Evolutionary conservation across 495 filamentous ascomycete genomes (phyloP).

Genomic region (Cryomyces minteri): DNA sequence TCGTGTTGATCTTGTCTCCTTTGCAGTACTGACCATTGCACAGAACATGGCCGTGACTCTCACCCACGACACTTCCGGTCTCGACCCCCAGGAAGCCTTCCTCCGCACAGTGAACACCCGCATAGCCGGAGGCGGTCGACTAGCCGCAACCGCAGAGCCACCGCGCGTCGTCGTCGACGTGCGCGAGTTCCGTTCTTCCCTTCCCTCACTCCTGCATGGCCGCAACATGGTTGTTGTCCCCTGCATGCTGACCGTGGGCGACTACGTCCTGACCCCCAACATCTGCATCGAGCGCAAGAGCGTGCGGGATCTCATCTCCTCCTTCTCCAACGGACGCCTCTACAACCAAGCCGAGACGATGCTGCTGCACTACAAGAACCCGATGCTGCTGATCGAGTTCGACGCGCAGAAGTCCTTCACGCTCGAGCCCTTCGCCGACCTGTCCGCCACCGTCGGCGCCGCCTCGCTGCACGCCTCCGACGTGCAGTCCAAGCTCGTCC

Average conservation of each 20-base stretch:
- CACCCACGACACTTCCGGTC: constrained; percentile 46
- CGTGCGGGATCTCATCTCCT: constrained; percentile 74
- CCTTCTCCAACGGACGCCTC: constrained; percentile 76
- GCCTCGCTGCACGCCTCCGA: constrained; percentile 40
- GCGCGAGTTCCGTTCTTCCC: constrained; percentile 82
- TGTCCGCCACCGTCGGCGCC: constrained; percentile 43
- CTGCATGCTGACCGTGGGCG: constrained; percentile 89
- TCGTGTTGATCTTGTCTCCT: too few species aligned
- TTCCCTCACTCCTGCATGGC: constrained; percentile 82
- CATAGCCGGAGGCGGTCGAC: constrained; percentile 80
- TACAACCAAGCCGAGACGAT: constrained; percentile 89
- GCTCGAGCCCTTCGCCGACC: constrained; percentile 76
- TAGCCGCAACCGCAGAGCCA: constrained; percentile 79
- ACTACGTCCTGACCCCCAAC: constrained; percentile 79
- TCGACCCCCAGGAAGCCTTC: constrained; percentile 81
- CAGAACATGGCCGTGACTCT: constrained; percentile 71
- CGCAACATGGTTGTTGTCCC: constrained; percentile 71
- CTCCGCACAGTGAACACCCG: constrained; percentile 90
- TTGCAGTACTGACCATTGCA: too few species aligned
- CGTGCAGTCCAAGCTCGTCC: constrained; percentile 78
- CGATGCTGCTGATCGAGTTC: constrained; percentile 92
- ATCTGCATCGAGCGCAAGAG: constrained; percentile 94
- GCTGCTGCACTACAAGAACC: constrained; percentile 77
- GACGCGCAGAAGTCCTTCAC: constrained; percentile 96
- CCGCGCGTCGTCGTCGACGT: constrained; percentile 89